Evolutionary conservation across 2,329 filamentous ascomycete genomes (phyloP).

Genomic region (Calcarisporium arbuscula): DNA sequence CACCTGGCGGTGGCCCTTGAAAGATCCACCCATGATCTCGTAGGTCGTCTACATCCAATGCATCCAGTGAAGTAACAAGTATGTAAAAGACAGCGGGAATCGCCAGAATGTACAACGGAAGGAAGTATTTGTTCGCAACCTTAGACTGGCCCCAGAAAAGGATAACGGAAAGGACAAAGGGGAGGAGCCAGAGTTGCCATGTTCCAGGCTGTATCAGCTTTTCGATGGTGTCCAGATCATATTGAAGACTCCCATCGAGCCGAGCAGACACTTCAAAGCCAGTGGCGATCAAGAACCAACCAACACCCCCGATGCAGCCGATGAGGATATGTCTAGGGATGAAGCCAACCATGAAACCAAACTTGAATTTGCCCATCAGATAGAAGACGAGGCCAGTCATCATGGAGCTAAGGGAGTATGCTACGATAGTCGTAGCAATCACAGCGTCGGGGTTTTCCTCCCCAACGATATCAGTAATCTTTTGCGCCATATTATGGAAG

Average conservation of each 20-base stretch:
- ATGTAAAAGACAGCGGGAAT: constrained; percentile 76
- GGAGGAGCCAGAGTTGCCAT: constrained; percentile 74
- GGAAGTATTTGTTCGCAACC: constrained; percentile 74
- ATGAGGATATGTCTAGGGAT: constrained; percentile 95
- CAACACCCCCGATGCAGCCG: constrained; percentile 94
- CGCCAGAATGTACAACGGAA: constrained; percentile 78
- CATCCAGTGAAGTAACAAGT: constrained; percentile 63
- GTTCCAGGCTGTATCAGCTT: constrained; percentile 70
- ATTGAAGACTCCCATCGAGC: constrained; percentile 77
- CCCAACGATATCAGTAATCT: constrained; percentile 73
- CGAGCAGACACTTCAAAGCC: constrained; percentile 91
- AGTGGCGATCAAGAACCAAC: constrained; percentile 87
- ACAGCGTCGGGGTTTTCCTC: constrained; percentile 77
- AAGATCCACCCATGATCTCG: constrained; percentile 85
- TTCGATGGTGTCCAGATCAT: constrained; percentile 68
- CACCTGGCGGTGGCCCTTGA: constrained; percentile 70
- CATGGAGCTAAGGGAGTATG: constrained; percentile 85
- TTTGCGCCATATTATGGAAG: constrained; percentile 96
- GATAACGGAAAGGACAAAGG: constrained; percentile 67
- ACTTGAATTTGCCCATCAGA: constrained; percentile 75
- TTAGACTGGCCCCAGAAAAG: constrained; percentile 72
- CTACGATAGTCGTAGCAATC: constrained; percentile 87
- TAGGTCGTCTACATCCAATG: constrained; percentile 59
- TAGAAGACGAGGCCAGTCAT: constrained; percentile 90
- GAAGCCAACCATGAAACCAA: constrained; percentile 92